Evolutionary conservation across 2,329 filamentous ascomycete genomes (phyloP).

Genomic region (Penicillium sp.): DNA sequence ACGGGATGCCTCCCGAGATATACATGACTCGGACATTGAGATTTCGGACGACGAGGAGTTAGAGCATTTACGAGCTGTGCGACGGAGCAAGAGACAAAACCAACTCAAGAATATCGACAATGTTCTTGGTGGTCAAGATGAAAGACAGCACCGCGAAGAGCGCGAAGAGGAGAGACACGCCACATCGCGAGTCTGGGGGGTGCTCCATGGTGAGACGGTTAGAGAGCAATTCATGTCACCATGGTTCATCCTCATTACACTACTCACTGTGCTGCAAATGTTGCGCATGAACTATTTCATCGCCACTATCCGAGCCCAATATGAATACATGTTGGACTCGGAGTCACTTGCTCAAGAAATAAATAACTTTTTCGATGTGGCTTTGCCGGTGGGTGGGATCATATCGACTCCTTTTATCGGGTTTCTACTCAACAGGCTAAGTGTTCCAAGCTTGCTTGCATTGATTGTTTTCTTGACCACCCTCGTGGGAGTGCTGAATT

Average conservation of each 20-base stretch:
- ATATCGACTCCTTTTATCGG: constrained; percentile 82
- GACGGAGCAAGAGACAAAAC: constrained; percentile 57
- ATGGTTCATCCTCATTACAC: constrained; percentile 79
- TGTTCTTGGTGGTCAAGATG: constrained; percentile 64
- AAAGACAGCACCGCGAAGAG: constrained; percentile 54
- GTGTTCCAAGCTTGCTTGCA: constrained; percentile 66
- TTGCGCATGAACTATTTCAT: constrained; percentile 85
- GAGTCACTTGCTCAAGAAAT: constrained; percentile 60
- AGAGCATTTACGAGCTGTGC: constrained; percentile 47
- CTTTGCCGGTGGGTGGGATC: constrained; percentile 76
- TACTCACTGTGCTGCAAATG: constrained; percentile 72
- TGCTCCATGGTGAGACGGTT: constrained; percentile 69
- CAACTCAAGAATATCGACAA: constrained; percentile 66
- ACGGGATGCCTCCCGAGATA: constrained; percentile 30
- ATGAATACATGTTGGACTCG: constrained; percentile 68
- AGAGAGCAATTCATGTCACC: constrained; percentile 68
- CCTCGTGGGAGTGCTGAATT: constrained; percentile 69
- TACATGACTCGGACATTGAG: constrained; percentile 49
- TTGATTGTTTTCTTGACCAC: constrained; percentile 70
- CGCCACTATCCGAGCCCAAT: constrained; percentile 75
- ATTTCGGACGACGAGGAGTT: constrained; percentile 49
- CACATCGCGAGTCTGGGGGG: constrained; percentile 76
- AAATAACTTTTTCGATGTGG: constrained; percentile 80
- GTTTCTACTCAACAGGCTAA: constrained; percentile 69
- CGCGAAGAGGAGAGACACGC: constrained; percentile 66